A percentile compares a stretch with the other conserved stretches of the same genome.
Conservation (phyloP, 75 land plant genomes). For the Larix kaempferi region DNA sequence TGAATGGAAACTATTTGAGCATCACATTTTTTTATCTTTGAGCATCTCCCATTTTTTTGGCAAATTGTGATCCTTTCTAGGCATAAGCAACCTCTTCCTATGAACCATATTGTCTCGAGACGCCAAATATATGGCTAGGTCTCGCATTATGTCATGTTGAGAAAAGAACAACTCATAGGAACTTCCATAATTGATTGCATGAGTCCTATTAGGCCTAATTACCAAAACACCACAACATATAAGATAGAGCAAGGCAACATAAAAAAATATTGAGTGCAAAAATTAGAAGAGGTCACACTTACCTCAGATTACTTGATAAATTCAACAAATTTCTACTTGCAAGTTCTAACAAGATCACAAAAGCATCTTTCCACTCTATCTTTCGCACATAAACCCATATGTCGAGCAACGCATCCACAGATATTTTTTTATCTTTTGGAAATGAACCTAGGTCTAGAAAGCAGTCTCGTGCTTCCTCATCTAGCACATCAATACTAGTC, state of each 20-base stretch:
- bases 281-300: neutral
- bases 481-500: conserved; percentile 5
- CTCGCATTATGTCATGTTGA: conserved; percentile 61
- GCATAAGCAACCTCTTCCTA: conserved; percentile 47
- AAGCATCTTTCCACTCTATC: conserved; percentile 49
- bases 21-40: conserved; percentile 26
- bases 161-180: conserved; percentile 40
- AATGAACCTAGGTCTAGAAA: conserved; percentile 60
- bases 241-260: neutral
- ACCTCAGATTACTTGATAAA: conserved; percentile 28
- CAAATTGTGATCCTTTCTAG: conserved; percentile 33
- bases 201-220: neutral
- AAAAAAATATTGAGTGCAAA: neutral
- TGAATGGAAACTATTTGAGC: conserved; percentile 60
- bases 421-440: conserved; percentile 60
- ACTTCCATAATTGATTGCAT: conserved; percentile 20
- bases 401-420: conserved; percentile 40
- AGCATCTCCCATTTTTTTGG: conserved; percentile 49
- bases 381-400: conserved; percentile 56
- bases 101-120: conserved; percentile 16
- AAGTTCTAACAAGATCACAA: conserved; percentile 48
- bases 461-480: conserved; percentile 35
- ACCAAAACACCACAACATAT: no score
- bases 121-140: conserved; percentile 45
- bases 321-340: conserved; percentile 50